Conservation (phyloP, 2,329 filamentous ascomycete genomes). For the Ilyonectria mors-panacis region DNA sequence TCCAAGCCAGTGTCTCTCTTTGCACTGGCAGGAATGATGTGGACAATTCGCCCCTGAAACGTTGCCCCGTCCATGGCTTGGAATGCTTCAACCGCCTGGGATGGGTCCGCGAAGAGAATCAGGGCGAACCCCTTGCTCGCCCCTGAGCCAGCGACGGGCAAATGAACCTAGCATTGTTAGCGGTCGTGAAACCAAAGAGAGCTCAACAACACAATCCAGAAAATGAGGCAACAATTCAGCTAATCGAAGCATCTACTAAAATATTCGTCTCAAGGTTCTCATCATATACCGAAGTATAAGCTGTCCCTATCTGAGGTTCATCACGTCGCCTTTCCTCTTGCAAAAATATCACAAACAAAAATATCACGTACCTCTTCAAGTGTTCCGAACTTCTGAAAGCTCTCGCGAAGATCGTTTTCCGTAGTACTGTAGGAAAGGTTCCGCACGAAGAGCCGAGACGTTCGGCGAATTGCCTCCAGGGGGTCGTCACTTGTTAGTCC, state of each 20-base stretch:
- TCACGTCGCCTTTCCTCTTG: conserved; percentile 71
- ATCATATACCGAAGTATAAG: conserved; percentile 96
- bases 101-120: conserved; percentile 81
- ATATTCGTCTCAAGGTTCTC: conserved; percentile 90
- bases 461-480: conserved; percentile 71
- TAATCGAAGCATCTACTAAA: conserved; percentile 99
- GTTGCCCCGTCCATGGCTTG: conserved; percentile 84
- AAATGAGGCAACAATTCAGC: conserved; percentile 70
- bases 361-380: conserved; percentile 85
- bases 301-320: conserved; percentile 99
- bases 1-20: conserved; percentile 88
- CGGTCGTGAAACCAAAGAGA: conserved; percentile 34
- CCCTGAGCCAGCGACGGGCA: conserved; percentile 81
- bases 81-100: conserved; percentile 84
- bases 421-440: conserved; percentile 88
- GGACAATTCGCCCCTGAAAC: conserved; percentile 93
- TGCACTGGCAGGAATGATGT: conserved; percentile 87
- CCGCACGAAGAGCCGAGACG: conserved; percentile 86
- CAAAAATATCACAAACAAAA: conserved; percentile 29
- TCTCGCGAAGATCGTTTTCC: conserved; percentile 80
- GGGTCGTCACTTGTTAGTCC: conserved; percentile 48
- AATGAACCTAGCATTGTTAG: conserved; percentile 78
- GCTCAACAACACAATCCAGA: conserved; percentile 39
- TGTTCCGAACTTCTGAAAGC: conserved; percentile 81
- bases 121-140: conserved; percentile 92